Evolutionary conservation across 371 early-diverging fungal species (phyloP).

Genomic region (Amoeboaphelidium protococcarum): DNA sequence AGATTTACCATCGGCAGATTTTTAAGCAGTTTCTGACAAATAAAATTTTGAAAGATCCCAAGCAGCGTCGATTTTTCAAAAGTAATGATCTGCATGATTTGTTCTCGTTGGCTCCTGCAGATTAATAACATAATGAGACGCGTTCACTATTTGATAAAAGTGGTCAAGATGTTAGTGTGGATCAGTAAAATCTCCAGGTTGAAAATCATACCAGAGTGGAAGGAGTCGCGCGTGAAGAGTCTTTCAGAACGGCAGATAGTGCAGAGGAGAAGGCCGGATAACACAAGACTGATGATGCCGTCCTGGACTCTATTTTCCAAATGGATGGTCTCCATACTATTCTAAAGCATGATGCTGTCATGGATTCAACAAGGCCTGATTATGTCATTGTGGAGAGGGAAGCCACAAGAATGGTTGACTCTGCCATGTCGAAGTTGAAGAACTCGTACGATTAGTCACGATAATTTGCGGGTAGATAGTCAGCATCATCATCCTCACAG

Average conservation of each 20-base stretch:
- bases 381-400: neutral
- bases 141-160: neutral
- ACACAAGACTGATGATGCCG: neutral
- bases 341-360: neutral
- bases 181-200: neutral
- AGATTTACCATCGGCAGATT: slow-evolving; percentile 89
- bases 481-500: too few relatives aligned
- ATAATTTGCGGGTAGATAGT: too few relatives aligned
- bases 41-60: slow-evolving; percentile 79
- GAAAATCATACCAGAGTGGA: neutral
- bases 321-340: neutral
- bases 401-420: slow-evolving; percentile 17
- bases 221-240: neutral
- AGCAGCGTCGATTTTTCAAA: slow-evolving; percentile 68
- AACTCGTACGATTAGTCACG: too few relatives aligned
- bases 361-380: neutral
- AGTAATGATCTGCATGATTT: slow-evolving; percentile 49
- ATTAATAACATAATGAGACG: neutral
- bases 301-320: neutral
- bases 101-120: slow-evolving; percentile 31
- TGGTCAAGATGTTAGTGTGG: neutral
- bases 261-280: neutral
- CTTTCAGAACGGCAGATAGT: too few relatives aligned
- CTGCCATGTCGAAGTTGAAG: slow-evolving; percentile 23
- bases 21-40: slow-evolving; percentile 87